These are phyloP conservation scores for Fusarium graminum DNA, from an alignment of 2,329 filamentous ascomycete species.

Conservation along the genomic window DNA sequence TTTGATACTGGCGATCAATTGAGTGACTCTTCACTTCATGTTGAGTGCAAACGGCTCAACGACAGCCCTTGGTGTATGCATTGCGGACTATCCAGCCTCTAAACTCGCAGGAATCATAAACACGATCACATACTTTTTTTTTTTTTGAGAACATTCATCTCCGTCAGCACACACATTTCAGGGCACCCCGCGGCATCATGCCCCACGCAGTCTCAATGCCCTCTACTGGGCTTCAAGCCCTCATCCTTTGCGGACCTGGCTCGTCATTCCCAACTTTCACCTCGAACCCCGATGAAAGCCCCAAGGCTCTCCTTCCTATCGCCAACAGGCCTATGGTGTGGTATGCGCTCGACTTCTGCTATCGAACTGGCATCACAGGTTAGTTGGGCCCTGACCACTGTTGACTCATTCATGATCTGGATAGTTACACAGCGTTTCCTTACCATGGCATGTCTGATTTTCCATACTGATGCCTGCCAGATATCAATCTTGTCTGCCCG, in stretches of 20 bases:
- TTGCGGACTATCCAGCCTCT: slow-evolving; percentile 1
- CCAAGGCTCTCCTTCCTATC: slow-evolving; percentile 84
- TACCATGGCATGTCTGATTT: neutral
- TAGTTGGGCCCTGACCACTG: slow-evolving; percentile 49
- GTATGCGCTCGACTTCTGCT: slow-evolving; percentile 89
- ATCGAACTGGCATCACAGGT: slow-evolving; percentile 83
- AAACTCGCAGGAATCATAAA: neutral
- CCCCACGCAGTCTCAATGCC: slow-evolving; percentile 81
- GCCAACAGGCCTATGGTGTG: slow-evolving; percentile 91
- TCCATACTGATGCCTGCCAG: slow-evolving; percentile 55
- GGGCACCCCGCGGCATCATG: slow-evolving; percentile 62
- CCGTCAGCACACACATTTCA: slow-evolving; percentile 14
- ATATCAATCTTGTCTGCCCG: slow-evolving; percentile 73
- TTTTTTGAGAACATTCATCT: neutral
- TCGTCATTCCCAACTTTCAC: slow-evolving; percentile 87
- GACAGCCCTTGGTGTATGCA: slow-evolving; percentile 14
- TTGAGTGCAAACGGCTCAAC: slow-evolving; percentile 42
- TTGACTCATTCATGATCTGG: slow-evolving; percentile 16
- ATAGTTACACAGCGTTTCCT: neutral
- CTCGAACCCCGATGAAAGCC: slow-evolving; percentile 81
- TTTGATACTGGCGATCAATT: slow-evolving; percentile 46
- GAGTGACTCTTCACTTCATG: slow-evolving; percentile 48
- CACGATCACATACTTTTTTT: neutral
- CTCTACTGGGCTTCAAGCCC: slow-evolving; percentile 81
- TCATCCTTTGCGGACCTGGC: slow-evolving; percentile 86